These are phyloP conservation scores for Sphagnurus paluster DNA, from an alignment of 1,284 basidiomycete species.

Conservation along the genomic window DNA sequence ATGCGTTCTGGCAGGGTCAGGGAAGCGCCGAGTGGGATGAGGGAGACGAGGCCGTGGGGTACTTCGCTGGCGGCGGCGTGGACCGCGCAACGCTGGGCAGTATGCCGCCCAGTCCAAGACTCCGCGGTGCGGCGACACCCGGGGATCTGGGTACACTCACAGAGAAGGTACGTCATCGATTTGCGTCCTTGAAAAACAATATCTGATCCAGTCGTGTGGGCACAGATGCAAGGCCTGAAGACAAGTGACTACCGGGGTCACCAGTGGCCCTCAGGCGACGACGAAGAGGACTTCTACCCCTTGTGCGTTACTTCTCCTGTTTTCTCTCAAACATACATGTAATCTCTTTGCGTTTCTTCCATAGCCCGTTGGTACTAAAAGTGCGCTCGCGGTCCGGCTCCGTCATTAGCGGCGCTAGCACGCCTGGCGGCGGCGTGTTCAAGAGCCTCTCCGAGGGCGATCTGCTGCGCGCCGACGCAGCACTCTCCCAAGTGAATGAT, in stretches of 20 bases:
- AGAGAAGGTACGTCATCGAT: constrained; percentile 64
- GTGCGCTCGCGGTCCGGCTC: constrained; percentile 85
- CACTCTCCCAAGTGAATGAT: constrained; percentile 68
- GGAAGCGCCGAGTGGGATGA: constrained; percentile 49
- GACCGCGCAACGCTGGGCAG: constrained; percentile 52
- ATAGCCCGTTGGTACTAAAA: constrained; percentile 88
- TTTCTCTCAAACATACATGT: not conserved
- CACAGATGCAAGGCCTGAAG: constrained; percentile 78
- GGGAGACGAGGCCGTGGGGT: constrained; percentile 45
- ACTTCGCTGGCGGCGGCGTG: constrained; percentile 27
- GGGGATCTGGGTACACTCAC: constrained; percentile 94
- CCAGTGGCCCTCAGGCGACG: constrained; percentile 69
- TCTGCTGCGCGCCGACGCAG: constrained; percentile 80
- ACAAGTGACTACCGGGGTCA: constrained; percentile 90
- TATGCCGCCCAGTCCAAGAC: constrained; percentile 85
- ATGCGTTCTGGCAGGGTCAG: constrained; percentile 72
- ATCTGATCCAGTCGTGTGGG: not conserved
- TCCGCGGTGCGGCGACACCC: constrained; percentile 83
- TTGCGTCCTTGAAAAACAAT: not conserved
- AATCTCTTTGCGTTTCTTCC: constrained; percentile 9
- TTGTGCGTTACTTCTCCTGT: constrained; percentile 50
- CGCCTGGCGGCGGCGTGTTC: constrained; percentile 79
- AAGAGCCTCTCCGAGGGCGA: constrained; percentile 84
- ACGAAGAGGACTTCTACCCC: constrained; percentile 90
- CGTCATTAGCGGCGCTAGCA: constrained; percentile 84